Percentiles rank a stretch among this genome's conserved stretches.
Conservation (phyloP, 495 filamentous ascomycete species). For the Hypoxylon cercidicola region DNA sequence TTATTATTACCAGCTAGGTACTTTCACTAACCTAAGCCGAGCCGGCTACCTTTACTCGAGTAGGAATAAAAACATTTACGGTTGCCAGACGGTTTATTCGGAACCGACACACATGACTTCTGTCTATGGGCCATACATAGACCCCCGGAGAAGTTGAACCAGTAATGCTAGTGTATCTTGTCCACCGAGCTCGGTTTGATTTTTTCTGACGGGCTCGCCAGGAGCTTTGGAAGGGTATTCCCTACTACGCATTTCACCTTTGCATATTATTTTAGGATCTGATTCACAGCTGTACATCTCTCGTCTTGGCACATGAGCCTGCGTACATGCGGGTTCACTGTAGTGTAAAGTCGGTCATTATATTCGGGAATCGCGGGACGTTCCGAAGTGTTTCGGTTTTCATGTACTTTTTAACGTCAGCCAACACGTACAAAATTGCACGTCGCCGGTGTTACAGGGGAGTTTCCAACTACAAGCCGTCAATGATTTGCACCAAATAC, state of each 20-base stretch:
- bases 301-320: conserved; percentile 44
- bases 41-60: conserved; percentile 15
- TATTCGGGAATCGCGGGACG: conserved; percentile 43
- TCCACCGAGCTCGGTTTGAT: conserved; percentile 33
- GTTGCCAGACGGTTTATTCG: conserved; percentile 33
- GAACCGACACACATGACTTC: not conserved
- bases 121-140: too few species aligned
- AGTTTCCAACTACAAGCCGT: conserved; percentile 19
- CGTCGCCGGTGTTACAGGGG: conserved; percentile 29
- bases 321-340: conserved; percentile 41
- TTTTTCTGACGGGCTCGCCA: conserved; percentile 29
- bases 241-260: conserved; percentile 37
- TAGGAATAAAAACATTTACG: conserved; percentile 17
- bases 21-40: not conserved
- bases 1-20: conserved; percentile 9
- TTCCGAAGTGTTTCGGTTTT: conserved; percentile 30
- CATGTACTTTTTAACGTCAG: conserved; percentile 30
- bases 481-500: conserved; percentile 26
- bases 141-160: conserved; percentile 1
- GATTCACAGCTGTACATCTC: conserved; percentile 42
- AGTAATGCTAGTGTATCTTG: conserved; percentile 6
- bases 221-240: conserved; percentile 33
- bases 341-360: conserved; percentile 44
- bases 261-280: conserved; percentile 46
- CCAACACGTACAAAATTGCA: conserved; percentile 25